These are phyloP conservation scores for Tricholoma furcatifolium DNA, from an alignment of 768 basidiomycete species.

Conservation along the genomic window DNA sequence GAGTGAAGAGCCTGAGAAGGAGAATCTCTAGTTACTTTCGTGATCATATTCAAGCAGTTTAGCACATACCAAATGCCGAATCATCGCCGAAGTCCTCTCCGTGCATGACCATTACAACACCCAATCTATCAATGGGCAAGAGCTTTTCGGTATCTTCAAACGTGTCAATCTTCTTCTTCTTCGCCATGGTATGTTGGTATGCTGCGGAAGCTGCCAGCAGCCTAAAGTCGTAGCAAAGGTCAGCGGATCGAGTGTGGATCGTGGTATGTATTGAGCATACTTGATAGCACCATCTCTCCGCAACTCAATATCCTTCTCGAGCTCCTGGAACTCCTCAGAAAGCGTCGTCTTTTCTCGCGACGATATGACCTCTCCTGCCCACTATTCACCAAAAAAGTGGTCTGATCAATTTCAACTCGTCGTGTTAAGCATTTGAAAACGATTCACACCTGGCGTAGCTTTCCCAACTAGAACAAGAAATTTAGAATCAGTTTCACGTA, in stretches of 20 bases:
- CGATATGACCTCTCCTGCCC: conserved; percentile 89
- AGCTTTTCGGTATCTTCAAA: conserved; percentile 69
- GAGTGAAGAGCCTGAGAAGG: conserved; percentile 62
- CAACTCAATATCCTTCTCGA: conserved; percentile 84
- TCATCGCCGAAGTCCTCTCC: conserved; percentile 81
- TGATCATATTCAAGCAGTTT: not conserved
- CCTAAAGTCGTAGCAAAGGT: conserved; percentile 34
- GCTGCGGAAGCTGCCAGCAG: conserved; percentile 68
- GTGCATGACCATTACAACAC: conserved; percentile 83
- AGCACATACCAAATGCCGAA: conserved; percentile 60
- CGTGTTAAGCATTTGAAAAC: conserved; percentile 3
- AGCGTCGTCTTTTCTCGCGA: conserved; percentile 77
- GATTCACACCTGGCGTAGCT: conserved; percentile 64
- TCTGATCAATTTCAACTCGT: conserved; percentile 23
- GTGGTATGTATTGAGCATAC: conserved; percentile 42
- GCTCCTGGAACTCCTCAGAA: conserved; percentile 75
- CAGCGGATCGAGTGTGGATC: not conserved
- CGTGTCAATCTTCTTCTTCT: conserved; percentile 69
- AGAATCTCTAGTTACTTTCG: not conserved
- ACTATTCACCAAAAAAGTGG: conserved; percentile 46
- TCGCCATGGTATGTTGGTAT: conserved; percentile 69
- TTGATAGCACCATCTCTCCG: conserved; percentile 69
- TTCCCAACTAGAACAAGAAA: conserved; percentile 57
- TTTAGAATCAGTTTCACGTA: not conserved
- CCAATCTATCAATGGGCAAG: conserved; percentile 73